A percentile compares a stretch with the other conserved stretches of the same genome.
These are phyloP conservation scores for Neospermospora avenae DNA, from an alignment of 2,329 filamentous ascomycete genomes.

Conservation along the genomic window DNA sequence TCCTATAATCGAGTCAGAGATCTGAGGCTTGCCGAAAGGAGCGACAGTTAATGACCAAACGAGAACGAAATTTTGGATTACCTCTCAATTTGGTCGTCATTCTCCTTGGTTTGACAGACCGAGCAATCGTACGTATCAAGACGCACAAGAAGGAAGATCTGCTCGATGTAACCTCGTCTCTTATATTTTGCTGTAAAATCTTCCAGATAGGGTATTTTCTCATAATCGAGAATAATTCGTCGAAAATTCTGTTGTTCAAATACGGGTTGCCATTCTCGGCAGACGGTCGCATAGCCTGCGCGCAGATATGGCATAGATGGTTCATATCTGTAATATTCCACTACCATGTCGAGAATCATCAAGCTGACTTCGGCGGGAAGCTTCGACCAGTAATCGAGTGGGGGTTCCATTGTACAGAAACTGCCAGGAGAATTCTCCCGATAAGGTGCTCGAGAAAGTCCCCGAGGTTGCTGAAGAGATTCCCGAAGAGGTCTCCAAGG, in stretches of 20 bases:
- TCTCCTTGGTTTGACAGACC: constrained; percentile 19
- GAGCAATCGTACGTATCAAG: constrained; percentile 20
- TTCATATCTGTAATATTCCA: constrained; percentile 15
- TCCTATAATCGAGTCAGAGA: constrained; percentile 16
- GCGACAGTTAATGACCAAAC: constrained; percentile 4
- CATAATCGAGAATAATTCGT: constrained; percentile 19
- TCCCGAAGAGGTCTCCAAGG: too few relatives aligned
- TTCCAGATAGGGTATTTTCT: constrained; percentile 12
- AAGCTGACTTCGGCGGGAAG: constrained; percentile 46
- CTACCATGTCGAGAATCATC: constrained; percentile 29
- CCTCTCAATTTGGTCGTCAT: not conserved
- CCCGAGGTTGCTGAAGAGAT: not conserved
- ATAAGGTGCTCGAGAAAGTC: not conserved
- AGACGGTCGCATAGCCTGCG: constrained; percentile 23
- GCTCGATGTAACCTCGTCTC: constrained; percentile 18
- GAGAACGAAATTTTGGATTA: not conserved
- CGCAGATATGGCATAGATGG: constrained; percentile 7
- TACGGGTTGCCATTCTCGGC: constrained; percentile 22
- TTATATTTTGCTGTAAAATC: not conserved
- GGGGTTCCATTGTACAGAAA: constrained; percentile 2
- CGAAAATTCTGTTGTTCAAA: constrained; percentile 22
- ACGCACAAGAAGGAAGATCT: constrained; percentile 17
- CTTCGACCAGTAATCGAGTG: constrained; percentile 37
- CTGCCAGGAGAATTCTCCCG: not conserved
- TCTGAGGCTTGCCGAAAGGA: constrained; percentile 6